Evolutionary conservation across 164 flowering plant genomes (phyloP).

Genomic region (Vitis labrusca): DNA sequence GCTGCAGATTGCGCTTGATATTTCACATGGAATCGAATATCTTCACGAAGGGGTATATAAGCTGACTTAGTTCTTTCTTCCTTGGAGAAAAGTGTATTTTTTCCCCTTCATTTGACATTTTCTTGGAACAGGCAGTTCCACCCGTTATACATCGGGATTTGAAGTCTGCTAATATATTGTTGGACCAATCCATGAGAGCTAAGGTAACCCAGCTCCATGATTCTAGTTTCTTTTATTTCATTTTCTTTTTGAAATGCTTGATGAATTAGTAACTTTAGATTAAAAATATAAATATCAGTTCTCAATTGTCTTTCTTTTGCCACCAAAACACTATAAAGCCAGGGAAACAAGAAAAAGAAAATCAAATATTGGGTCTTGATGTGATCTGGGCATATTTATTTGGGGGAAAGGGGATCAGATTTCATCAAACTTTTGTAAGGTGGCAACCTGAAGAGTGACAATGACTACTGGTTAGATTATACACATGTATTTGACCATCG

Average conservation of each 20-base stretch:
- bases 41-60: slow-evolving; percentile 96
- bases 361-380: neutral
- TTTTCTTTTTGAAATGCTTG: neutral
- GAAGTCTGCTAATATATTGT: slow-evolving; percentile 88
- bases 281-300: no score
- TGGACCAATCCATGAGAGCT: slow-evolving; percentile 82
- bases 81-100: neutral
- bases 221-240: neutral
- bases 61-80: neutral
- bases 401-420: neutral
- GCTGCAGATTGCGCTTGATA: slow-evolving; percentile 86
- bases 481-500: neutral
- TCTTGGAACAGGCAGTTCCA: slow-evolving; percentile 82
- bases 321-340: neutral
- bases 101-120: neutral
- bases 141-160: slow-evolving; percentile 96
- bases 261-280: no score
- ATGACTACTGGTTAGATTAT: neutral
- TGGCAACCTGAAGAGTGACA: neutral
- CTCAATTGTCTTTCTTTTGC: neutral
- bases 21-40: slow-evolving; percentile 95
- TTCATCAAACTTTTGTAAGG: neutral
- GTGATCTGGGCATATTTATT: neutral
- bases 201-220: slow-evolving; percentile 52
- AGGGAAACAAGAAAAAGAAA: neutral